Conservation (phyloP, 2,329 filamentous ascomycete genomes). For the Xylaria sp. region DNA sequence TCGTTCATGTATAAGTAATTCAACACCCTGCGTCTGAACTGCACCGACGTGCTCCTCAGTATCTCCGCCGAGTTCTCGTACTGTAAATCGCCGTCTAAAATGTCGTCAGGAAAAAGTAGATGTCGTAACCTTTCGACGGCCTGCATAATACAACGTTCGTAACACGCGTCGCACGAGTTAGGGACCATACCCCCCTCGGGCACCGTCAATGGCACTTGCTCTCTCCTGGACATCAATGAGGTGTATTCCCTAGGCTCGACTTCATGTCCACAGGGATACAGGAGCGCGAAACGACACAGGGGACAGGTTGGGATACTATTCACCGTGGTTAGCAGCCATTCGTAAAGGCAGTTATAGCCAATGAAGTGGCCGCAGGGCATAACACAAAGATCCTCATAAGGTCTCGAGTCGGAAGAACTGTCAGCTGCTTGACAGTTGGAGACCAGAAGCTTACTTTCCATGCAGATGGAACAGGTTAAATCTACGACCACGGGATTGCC, state of each 20-base stretch:
- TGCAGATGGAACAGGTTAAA: conserved; percentile 39
- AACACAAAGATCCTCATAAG: conserved; percentile 23
- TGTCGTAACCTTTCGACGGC: neutral
- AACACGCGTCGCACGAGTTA: neutral
- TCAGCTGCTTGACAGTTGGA: neutral
- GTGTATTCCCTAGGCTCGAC: conserved; percentile 26
- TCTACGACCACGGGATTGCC: conserved; percentile 27
- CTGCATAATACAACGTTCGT: neutral
- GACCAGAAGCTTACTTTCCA: conserved; percentile 28
- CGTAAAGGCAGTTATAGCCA: conserved; percentile 24
- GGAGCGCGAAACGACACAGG: conserved; percentile 32
- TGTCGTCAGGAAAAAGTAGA: neutral
- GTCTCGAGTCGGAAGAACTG: too few relatives aligned
- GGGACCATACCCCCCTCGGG: conserved; percentile 37
- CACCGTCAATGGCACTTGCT: conserved; percentile 31
- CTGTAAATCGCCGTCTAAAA: neutral
- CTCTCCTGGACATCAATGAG: neutral
- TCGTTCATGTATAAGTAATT: neutral
- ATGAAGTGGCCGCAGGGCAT: conserved; percentile 43
- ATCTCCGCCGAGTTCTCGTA: neutral
- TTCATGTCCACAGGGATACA: conserved; percentile 35
- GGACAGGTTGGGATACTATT: conserved; percentile 27
- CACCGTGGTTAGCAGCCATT: conserved; percentile 16
- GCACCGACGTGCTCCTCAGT: neutral
- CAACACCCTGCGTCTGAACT: neutral